Percentiles rank a stretch among this genome's conserved stretches.
phyloP scores from a whole-genome alignment of 306 rosid species.

The Sphenostylis stenocarpa region DNA sequence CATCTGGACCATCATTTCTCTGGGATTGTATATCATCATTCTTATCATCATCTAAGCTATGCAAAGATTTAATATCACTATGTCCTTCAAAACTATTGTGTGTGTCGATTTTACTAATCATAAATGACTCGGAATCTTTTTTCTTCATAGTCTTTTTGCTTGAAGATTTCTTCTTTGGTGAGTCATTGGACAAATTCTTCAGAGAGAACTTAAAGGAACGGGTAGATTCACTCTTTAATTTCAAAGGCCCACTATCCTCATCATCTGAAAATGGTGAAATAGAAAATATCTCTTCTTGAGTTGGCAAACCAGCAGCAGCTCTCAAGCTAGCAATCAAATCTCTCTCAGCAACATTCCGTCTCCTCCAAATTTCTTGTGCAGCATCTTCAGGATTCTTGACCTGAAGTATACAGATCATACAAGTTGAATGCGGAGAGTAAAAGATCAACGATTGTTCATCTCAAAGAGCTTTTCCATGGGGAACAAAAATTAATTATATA shows the following conservation, averaged over 20 bases:
- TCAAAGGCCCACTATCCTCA: conserved; percentile 71
- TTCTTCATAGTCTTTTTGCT: conserved; percentile 64
- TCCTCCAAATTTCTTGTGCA: conserved; percentile 93
- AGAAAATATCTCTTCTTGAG: conserved; percentile 86
- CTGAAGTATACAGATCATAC: conserved; percentile 39
- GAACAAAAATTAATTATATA: background rate
- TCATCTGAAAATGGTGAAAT: conserved; percentile 94
- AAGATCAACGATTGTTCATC: conserved; percentile 7
- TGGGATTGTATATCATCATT: conserved; percentile 57
- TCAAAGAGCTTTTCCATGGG: background rate
- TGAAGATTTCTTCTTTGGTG: conserved; percentile 75
- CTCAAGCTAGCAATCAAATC: conserved; percentile 83
- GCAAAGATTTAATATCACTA: conserved; percentile 54
- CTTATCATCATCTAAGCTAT: conserved; percentile 58
- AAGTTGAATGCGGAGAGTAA: conserved; percentile 10
- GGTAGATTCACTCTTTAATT: conserved; percentile 69
- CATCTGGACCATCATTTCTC: conserved; percentile 58
- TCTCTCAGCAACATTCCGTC: conserved; percentile 75
- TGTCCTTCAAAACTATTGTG: conserved; percentile 61
- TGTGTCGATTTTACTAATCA: conserved; percentile 44
- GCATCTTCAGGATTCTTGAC: conserved; percentile 93
- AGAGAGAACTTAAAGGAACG: conserved; percentile 80
- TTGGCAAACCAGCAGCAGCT: conserved; percentile 94
- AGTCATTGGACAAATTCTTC: conserved; percentile 68
- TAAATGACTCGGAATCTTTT: conserved; percentile 51